Conservation (phyloP, 495 filamentous ascomycete genomes). For the Penicillium egyptiacum region DNA sequence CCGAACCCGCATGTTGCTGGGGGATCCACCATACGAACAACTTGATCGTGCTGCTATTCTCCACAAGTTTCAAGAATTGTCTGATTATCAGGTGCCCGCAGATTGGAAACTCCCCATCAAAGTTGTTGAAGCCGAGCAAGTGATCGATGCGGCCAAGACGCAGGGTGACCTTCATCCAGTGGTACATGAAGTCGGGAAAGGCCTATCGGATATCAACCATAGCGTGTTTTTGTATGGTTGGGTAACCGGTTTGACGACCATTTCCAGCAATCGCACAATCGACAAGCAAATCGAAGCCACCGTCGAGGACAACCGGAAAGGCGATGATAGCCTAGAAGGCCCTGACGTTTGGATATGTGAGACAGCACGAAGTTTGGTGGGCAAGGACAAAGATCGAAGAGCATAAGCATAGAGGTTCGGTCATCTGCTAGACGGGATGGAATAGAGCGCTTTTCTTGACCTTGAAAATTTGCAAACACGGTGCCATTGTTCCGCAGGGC, state of each 20-base stretch:
- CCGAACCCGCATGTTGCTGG: slow-evolving; percentile 57
- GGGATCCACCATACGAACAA: slow-evolving; percentile 26
- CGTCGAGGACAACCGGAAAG: slow-evolving; percentile 43
- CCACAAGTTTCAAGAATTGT: slow-evolving; percentile 46
- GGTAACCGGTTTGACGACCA: slow-evolving; percentile 57
- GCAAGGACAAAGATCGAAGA: slow-evolving; percentile 57
- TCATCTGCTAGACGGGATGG: not conserved
- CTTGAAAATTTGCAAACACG: not conserved
- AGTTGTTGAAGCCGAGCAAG: slow-evolving; percentile 39
- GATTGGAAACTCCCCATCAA: slow-evolving; percentile 53
- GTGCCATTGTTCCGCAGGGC: not conserved
- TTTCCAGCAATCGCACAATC: slow-evolving; percentile 65
- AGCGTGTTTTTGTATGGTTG: slow-evolving; percentile 72
- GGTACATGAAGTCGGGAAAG: slow-evolving; percentile 39
- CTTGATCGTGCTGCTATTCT: slow-evolving; percentile 34
- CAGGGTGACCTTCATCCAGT: slow-evolving; percentile 39
- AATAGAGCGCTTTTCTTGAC: not conserved
- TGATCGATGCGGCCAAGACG: slow-evolving; percentile 30
- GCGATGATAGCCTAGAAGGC: slow-evolving; percentile 46
- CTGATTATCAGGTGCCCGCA: slow-evolving; percentile 51
- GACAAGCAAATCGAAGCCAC: slow-evolving; percentile 61
- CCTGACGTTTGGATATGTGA: slow-evolving; percentile 62
- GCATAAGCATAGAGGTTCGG: slow-evolving; percentile 17
- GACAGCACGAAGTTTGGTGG: slow-evolving; percentile 63
- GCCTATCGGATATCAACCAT: slow-evolving; percentile 61